A percentile compares a stretch with the other conserved stretches of the same genome.
phyloP scores from a whole-genome alignment of 768 basidiomycete genomes.

The Tylopilus intermedius region DNA sequence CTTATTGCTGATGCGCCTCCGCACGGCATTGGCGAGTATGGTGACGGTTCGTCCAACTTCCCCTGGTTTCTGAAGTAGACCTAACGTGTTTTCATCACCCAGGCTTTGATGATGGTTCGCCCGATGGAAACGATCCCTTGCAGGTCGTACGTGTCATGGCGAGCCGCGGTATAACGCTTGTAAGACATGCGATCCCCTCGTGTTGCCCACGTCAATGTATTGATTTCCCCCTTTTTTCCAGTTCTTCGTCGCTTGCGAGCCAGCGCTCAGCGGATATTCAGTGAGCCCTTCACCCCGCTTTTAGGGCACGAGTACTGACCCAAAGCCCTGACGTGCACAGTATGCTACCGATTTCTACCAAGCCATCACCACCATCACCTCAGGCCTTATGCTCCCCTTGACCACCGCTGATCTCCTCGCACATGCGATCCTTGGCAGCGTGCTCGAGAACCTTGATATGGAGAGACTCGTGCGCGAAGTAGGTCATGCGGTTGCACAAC shows the following conservation, averaged over 20 bases:
- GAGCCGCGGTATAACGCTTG: slow-evolving; percentile 81
- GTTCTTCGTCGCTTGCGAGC: slow-evolving; percentile 99
- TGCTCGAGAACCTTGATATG: slow-evolving; percentile 97
- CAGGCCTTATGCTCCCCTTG: slow-evolving; percentile 92
- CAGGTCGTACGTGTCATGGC: slow-evolving; percentile 88
- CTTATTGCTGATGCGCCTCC: slow-evolving; percentile 97
- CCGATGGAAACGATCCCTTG: slow-evolving; percentile 89
- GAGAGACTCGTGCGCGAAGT: slow-evolving; percentile 93
- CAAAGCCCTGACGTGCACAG: slow-evolving; percentile 34
- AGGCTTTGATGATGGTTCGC: slow-evolving; percentile 94
- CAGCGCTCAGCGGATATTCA: slow-evolving; percentile 88
- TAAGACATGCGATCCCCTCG: slow-evolving; percentile 35
- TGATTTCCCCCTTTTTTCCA: slow-evolving; percentile 29
- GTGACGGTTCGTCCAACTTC: slow-evolving; percentile 63
- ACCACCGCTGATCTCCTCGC: slow-evolving; percentile 92
- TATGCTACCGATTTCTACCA: slow-evolving; percentile 93
- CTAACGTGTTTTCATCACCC: slow-evolving; percentile 8
- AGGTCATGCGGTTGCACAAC: slow-evolving; percentile 85
- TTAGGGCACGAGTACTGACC: slow-evolving; percentile 2
- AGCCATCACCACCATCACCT: slow-evolving; percentile 88
- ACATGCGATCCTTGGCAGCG: slow-evolving; percentile 94
- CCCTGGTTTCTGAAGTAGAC: slow-evolving; percentile 5
- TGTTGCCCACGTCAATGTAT: background rate
- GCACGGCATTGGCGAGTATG: slow-evolving; percentile 95
- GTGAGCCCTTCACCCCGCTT: slow-evolving; percentile 40